phyloP scores from a whole-genome alignment of 208 protist species.

The Trypanosoma avium region DNA sequence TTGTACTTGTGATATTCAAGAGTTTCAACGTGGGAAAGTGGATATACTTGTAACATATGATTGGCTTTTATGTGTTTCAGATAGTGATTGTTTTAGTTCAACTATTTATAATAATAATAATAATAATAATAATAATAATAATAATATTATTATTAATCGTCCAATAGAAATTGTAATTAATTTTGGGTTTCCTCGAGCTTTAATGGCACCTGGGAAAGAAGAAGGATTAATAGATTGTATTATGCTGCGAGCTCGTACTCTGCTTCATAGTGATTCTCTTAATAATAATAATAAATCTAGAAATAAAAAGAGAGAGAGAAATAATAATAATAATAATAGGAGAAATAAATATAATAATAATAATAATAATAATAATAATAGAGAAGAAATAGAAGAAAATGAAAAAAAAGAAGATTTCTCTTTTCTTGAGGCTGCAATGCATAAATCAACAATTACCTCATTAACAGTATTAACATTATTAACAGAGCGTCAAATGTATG shows the following conservation, averaged over 20 bases:
- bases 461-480: slow-evolving; percentile 35
- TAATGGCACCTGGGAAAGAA: slow-evolving; percentile 43
- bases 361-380: too few species aligned
- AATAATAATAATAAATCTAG: slow-evolving; percentile 18
- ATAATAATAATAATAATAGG: too few species aligned
- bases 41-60: slow-evolving; percentile 65
- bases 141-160: slow-evolving; percentile 26
- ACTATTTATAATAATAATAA: neutral
- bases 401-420: neutral
- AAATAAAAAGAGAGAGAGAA: neutral
- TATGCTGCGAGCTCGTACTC: slow-evolving; percentile 32
- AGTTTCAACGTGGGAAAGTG: slow-evolving; percentile 35
- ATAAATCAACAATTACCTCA: neutral
- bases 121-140: neutral
- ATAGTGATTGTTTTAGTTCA: too few species aligned
- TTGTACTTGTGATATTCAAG: slow-evolving; percentile 33
- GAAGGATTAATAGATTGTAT: slow-evolving; percentile 44
- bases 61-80: slow-evolving; percentile 22
- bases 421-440: neutral
- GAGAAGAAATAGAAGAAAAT: neutral
- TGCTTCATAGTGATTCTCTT: slow-evolving; percentile 34
- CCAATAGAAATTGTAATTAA: slow-evolving; percentile 44
- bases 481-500: slow-evolving; percentile 62
- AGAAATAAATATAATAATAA: too few species aligned
- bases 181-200: slow-evolving; percentile 50